Evolutionary conservation across 1,284 basidiomycete species (phyloP).

Genomic region (Apiotrichum montevideense): DNA sequence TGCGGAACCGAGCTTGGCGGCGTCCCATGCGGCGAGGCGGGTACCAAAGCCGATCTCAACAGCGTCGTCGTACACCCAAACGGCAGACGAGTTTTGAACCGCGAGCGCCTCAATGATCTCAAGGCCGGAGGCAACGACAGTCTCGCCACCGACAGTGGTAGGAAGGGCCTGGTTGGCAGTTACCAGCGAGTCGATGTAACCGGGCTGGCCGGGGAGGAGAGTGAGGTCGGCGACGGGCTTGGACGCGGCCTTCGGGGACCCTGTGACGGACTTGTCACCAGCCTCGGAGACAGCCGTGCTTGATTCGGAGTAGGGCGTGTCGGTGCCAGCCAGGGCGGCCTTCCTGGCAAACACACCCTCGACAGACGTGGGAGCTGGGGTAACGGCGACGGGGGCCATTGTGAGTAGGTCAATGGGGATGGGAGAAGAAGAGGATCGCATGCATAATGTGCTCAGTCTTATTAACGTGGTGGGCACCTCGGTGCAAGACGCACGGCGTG

Average conservation of each 20-base stretch:
- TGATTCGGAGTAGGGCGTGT: constrained; percentile 35
- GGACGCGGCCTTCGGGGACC: constrained; percentile 15
- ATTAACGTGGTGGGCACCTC: background rate
- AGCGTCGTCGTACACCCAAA: constrained; percentile 47
- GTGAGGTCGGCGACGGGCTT: constrained; percentile 24
- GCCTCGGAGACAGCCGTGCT: constrained; percentile 41
- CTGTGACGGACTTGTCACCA: constrained; percentile 17
- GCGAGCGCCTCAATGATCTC: constrained; percentile 42
- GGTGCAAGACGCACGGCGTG: too few relatives aligned
- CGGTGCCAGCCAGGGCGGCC: constrained; percentile 24
- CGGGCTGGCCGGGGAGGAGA: constrained; percentile 22
- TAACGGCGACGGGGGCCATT: constrained; percentile 12
- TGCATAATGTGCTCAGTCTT: background rate
- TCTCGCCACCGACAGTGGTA: constrained; percentile 33
- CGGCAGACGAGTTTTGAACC: constrained; percentile 34
- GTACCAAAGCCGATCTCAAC: constrained; percentile 40
- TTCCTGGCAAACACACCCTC: constrained; percentile 3
- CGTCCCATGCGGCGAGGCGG: constrained; percentile 22
- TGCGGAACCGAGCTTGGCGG: constrained; percentile 13
- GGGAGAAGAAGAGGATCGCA: background rate
- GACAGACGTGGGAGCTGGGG: background rate
- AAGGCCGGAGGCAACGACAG: constrained; percentile 37
- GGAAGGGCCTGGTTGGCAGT: constrained; percentile 28
- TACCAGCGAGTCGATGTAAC: constrained; percentile 32
- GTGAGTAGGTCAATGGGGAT: background rate